Evolutionary conservation across 2,329 filamentous ascomycete genomes (phyloP), one percentile per base, ranked within the genome.

Genomic region (Claviceps paspali): DNA sequence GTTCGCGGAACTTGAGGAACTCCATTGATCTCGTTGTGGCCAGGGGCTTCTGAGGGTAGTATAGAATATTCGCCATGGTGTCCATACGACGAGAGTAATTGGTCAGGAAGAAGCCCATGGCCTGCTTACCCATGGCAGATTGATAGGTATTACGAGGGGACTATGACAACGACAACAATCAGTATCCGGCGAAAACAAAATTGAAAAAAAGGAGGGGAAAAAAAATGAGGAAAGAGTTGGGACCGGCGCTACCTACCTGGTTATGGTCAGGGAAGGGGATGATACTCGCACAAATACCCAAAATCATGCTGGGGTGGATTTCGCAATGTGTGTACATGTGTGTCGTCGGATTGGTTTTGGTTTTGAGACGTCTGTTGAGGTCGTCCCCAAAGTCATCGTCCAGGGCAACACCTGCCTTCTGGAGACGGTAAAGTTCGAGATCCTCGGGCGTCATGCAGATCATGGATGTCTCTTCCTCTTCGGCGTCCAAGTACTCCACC

Each of bases 191-290:
- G 26, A 12, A 5, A 11, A 18, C 18, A 12, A 7, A 8, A 21
- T 11, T 12, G 11, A 21, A 31, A n/a, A 5, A 19, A n/a, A n/a
- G 6, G n/a, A 7, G 8, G 15, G 1, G 19, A 23, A 5, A 21
- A 3, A 14, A 29, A n/a, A 21, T 21, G 9, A 11, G 21, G 8
- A 5, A 11, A 14, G 18, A 3, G n/a, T 9, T 15, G 14, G 26
- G 10, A 2, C n/a, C n/a, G 21, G 8, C 1, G 19, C 7, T 33
- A 52, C 67, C 50, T 68, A 78, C 75, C 64, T 85, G 84, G 57
- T 98, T 98, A 66, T 98, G 91, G 64, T 98, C 91, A 1, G 92
- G 91, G 76, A 98, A 98, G 0, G 91, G 91, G 67, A 98, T 98
- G 59, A 98, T 98, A 63, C 87, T 95, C 51, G 91, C 91, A 55